Base-by-base conservation (phyloP, 768 basidiomycete species). In the Hemileccinum impolitum region DNA sequence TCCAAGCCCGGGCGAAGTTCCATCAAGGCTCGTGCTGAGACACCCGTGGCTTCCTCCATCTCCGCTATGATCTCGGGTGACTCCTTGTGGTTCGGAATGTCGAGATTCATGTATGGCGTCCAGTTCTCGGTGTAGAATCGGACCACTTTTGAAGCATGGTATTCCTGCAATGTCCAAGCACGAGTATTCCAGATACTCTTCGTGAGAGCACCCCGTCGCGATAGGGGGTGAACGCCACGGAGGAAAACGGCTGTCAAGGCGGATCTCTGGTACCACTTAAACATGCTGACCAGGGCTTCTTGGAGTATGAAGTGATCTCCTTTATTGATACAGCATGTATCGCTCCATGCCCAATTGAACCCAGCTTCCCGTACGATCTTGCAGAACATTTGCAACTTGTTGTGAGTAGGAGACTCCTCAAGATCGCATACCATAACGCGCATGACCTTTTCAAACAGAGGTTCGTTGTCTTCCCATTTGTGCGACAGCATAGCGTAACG, bases 241-340 rank as follows among this genome's bases (percentile, higher is more conserved):
- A 53, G 44, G 25, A 42, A 45, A 11, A 52, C 28, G 12, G 52
- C 7, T 5, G 51, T 55, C 21, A 48, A 3, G 3, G 42, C 15
- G 4, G 47, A 52, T 8, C 47, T 28, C 15, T 25, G 23, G 18
- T 52, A 53, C 54, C 51, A 53, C 31, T 37, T 38, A 32, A 55
- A 55, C 54, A 55, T 47, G 19, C 35, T 17, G 3, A 43, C 17
- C 1, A 55, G 8, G 11, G 52, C 43, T 21, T 50, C 43, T 11
- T 53, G 52, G 0, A 50, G 48, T 2, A 50, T 23, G 3, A 18
- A 11, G 21, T 19, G 37, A 11, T 50, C 36, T 1, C 8, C 15
- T 21, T 50, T 53, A 23, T 53, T 37, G 6, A 53, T 53, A 26
- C 48, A 53, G 13, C 48, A 53, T 0, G 48, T 50, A 13, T 53